Percentiles rank a stretch among this genome's conserved stretches.
Evolutionary conservation across 1,139 yeast genomes (phyloP).

Genomic region (Arxiozyma slooffiae): DNA sequence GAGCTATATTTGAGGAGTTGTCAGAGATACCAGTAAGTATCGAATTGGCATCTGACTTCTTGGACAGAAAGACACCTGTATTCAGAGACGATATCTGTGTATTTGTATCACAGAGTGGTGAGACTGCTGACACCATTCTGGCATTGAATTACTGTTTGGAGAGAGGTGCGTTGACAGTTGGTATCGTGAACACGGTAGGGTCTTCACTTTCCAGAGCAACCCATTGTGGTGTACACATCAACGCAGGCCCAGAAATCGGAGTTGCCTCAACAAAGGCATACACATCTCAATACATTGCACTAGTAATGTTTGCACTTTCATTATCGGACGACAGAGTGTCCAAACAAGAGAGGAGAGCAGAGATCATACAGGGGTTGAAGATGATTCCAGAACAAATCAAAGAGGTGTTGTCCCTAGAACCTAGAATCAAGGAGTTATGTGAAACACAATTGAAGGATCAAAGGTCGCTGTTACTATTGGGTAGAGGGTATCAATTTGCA

Average conservation of each 20-base stretch:
- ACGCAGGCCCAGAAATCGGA: constrained; percentile 99
- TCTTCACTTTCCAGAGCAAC: constrained; percentile 92
- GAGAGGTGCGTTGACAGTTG: constrained; percentile 94
- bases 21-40: constrained; percentile 94
- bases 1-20: constrained; percentile 92
- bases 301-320: constrained; percentile 92
- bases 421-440: constrained; percentile 66
- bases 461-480: constrained; percentile 80
- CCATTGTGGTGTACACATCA: constrained; percentile 98
- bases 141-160: constrained; percentile 94
- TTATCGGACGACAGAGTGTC: constrained; percentile 87
- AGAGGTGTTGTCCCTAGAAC: constrained; percentile 64
- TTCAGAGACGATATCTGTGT: constrained; percentile 97
- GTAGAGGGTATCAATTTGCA: constrained; percentile 96
- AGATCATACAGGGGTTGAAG: constrained; percentile 79
- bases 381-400: constrained; percentile 79
- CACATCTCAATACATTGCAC: constrained; percentile 94
- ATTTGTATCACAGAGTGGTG: constrained; percentile 97
- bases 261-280: constrained; percentile 99
- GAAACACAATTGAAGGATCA: constrained; percentile 62
- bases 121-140: constrained; percentile 96
- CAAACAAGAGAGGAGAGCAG: constrained; percentile 61
- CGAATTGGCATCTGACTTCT: constrained; percentile 94
- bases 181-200: constrained; percentile 92
- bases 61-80: constrained; percentile 90